Conservation (phyloP, 805 yeast species). For the Tetrapisispora namnaoensis region DNA sequence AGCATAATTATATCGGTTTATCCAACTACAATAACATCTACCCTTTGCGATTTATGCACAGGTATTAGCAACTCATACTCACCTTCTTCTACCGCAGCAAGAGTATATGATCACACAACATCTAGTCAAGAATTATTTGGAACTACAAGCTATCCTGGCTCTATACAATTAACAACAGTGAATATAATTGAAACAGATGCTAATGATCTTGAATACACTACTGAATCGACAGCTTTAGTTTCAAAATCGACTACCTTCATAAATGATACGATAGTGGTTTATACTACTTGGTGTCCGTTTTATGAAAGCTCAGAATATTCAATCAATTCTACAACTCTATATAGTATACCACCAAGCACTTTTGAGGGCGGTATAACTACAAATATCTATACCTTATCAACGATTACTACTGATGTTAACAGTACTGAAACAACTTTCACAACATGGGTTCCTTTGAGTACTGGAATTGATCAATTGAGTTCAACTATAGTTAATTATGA, state of each 20-base stretch:
- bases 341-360: conserved; percentile 1
- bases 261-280: conserved; percentile 12
- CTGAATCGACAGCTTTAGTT: conserved; percentile 22
- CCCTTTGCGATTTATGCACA: background rate
- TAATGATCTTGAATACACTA: background rate
- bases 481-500: no score
- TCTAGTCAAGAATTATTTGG: background rate
- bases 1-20: background rate
- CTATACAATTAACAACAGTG: background rate
- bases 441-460: no score
- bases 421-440: no score
- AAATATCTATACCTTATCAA: no score
- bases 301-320: conserved; percentile 7
- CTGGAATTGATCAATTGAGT: no score
- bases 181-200: background rate
- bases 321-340: conserved; percentile 6
- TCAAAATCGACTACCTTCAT: conserved; percentile 26
- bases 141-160: background rate
- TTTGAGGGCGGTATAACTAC: background rate
- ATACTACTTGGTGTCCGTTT: conserved; percentile 29
- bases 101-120: background rate
- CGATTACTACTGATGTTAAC: no score
- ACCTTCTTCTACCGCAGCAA: background rate
- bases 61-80: background rate
- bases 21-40: conserved; percentile 1